Base-by-base conservation (phyloP, 2,329 filamentous ascomycete genomes). In the Curvularia lunata region DNA sequence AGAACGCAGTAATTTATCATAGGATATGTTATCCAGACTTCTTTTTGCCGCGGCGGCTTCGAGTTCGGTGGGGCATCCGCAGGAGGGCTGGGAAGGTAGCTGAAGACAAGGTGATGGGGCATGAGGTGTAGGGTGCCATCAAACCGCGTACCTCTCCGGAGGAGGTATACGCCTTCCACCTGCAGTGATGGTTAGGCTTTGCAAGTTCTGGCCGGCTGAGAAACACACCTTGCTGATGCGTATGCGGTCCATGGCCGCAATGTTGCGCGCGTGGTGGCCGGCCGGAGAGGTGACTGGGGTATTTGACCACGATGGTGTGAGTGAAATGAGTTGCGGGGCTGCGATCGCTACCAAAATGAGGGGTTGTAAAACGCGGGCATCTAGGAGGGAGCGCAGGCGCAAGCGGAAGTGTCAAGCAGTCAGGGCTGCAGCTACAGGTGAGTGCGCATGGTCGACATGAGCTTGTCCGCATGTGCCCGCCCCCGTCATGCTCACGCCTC, bases 11-110 rank as follows among this genome's bases (percentile, higher is more conserved):
- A 86, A 40, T 86, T 86, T 70, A 99, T 91, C 78, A 98, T 93
- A 23, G 94, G 93, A 77, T 93, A 99, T 16, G 95, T 93, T 54
- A 98, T 91, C 91, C 94, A 99, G 73, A 91, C 86, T 77, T 97
- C 91, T 73, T 88, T 84, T 21, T 84, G 81, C 63, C 80, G 81
- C 10, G 71, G 70, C 21, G 78, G 78, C 48, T 81, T 76, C 45
- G 77, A 72, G 59, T 77, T 70, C 52, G 70, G 61, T 49, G 75
- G 59, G 46, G 76, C 65, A 55, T 67, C 74, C 60, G 72, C 56
- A 62, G 73, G 62, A 28, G 70, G 63, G 65, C 77, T 76, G 52
- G 83, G 84, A 12, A 79, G 75, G 74, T 86, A 85, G 63, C 81
- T 84, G 78, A 88, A 88, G 68, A 88, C 86, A 52, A 89, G 79